Conservation (phyloP, 2,329 filamentous ascomycete genomes). For the Fusarium armeniacum region DNA sequence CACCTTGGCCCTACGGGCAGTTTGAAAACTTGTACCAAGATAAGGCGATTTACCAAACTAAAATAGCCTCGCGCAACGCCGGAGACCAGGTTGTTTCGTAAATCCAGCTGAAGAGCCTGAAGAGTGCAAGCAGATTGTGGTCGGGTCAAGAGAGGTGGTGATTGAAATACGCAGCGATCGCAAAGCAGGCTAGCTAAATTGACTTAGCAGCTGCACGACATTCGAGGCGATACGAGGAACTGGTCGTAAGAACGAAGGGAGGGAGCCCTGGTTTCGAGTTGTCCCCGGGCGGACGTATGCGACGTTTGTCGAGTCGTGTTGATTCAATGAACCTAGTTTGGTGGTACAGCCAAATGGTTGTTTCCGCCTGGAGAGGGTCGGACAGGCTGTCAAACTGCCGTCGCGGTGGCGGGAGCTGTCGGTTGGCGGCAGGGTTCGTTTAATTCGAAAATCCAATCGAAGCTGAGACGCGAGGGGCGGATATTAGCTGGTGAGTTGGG, state of each 20-base stretch:
- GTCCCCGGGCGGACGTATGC: constrained; percentile 18
- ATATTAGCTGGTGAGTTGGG: constrained; percentile 33
- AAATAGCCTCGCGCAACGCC: constrained; percentile 39
- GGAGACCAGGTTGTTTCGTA: constrained; percentile 29
- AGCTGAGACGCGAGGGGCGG: constrained; percentile 34
- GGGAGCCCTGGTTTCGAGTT: background rate
- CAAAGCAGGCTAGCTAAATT: constrained; percentile 27
- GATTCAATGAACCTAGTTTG: constrained; percentile 30
- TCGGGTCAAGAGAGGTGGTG: constrained; percentile 5
- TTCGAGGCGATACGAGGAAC: constrained; percentile 21
- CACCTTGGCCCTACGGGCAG: constrained; percentile 64
- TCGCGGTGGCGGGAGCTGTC: constrained; percentile 39
- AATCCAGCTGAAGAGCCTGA: constrained; percentile 10
- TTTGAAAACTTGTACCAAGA: constrained; percentile 41
- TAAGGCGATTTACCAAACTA: constrained; percentile 21
- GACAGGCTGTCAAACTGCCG: constrained; percentile 40
- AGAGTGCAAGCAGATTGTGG: constrained; percentile 6
- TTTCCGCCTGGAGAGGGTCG: constrained; percentile 41
- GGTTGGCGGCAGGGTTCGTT: constrained; percentile 40
- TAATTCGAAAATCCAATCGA: constrained; percentile 41
- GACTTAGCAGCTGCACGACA: constrained; percentile 40
- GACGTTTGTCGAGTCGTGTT: constrained; percentile 26
- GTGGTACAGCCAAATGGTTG: constrained; percentile 34
- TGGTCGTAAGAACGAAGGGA: constrained; percentile 1
- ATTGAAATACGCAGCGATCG: constrained; percentile 25